Percentiles rank a stretch among this genome's conserved stretches.
Conservation (phyloP, 768 basidiomycete species). For the Termitomyces sp. region DNA sequence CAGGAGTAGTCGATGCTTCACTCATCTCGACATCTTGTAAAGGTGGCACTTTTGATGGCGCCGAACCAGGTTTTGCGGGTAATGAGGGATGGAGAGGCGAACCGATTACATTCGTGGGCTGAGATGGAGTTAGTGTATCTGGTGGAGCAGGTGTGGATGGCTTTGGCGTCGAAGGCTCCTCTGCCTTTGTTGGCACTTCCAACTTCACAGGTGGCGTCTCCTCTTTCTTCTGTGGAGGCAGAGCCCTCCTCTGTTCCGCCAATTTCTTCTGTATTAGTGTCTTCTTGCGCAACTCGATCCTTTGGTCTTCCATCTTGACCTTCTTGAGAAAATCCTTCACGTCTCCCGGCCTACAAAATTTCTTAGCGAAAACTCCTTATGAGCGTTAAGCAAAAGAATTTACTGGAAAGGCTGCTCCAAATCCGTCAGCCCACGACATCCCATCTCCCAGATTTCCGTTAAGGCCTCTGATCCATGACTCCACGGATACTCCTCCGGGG, state of each 20-base stretch:
- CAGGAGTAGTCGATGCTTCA: slow-evolving; percentile 19
- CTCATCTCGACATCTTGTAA: slow-evolving; percentile 24
- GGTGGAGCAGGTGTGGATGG: slow-evolving; percentile 13
- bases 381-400: slow-evolving; percentile 16
- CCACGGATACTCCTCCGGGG: slow-evolving; percentile 60
- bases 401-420: slow-evolving; percentile 66
- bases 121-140: slow-evolving; percentile 20
- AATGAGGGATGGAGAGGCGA: slow-evolving; percentile 64
- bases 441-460: slow-evolving; percentile 83
- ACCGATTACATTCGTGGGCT: slow-evolving; percentile 25
- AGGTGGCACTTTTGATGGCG: slow-evolving; percentile 20
- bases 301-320: slow-evolving; percentile 59
- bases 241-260: slow-evolving; percentile 20
- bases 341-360: slow-evolving; percentile 52
- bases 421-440: slow-evolving; percentile 60
- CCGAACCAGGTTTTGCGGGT: slow-evolving; percentile 61
- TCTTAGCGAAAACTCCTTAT: neutral
- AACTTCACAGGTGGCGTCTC: slow-evolving; percentile 10
- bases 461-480: slow-evolving; percentile 62
- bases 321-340: slow-evolving; percentile 73
- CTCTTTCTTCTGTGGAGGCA: slow-evolving; percentile 11
- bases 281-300: slow-evolving; percentile 50
- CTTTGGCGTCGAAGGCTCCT: slow-evolving; percentile 7
- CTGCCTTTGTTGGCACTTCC: slow-evolving; percentile 14
- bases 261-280: slow-evolving; percentile 22